Percentiles rank a stretch among this genome's conserved stretches.
Conservation (phyloP, 1,284 basidiomycete genomes). For the Ceratobasidium sp. region DNA sequence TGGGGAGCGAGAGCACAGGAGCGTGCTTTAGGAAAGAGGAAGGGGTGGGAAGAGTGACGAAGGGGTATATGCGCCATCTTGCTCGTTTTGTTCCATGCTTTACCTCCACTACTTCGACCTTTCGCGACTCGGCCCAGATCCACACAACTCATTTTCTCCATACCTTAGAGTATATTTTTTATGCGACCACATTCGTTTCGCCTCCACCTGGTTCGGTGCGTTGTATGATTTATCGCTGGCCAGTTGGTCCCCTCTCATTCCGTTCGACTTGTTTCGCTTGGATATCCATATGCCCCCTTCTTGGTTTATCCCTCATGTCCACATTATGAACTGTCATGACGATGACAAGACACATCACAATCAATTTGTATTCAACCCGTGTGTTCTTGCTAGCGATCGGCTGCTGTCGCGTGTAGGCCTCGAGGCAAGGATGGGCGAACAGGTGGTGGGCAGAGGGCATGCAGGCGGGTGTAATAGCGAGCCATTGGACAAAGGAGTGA, state of each 20-base stretch:
- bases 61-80: slow-evolving; percentile 16
- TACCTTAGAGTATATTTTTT: slow-evolving; percentile 33
- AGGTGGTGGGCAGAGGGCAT: slow-evolving; percentile 22
- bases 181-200: slow-evolving; percentile 14
- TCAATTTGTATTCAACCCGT: slow-evolving; percentile 36
- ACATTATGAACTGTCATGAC: slow-evolving; percentile 1
- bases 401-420: slow-evolving; percentile 9
- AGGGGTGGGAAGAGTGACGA: slow-evolving; percentile 10
- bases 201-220: slow-evolving; percentile 2
- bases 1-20: background rate
- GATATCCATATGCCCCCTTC: background rate
- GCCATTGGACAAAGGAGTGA: slow-evolving; percentile 6
- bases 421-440: slow-evolving; percentile 1
- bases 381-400: background rate
- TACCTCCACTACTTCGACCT: slow-evolving; percentile 1
- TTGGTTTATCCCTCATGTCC: slow-evolving; percentile 13
- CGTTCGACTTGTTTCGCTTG: background rate
- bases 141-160: slow-evolving; percentile 15
- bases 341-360: slow-evolving; percentile 16
- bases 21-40: too few species aligned
- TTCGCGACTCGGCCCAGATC: slow-evolving; percentile 18
- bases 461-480: background rate
- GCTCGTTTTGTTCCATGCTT: background rate
- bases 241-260: slow-evolving; percentile 11
- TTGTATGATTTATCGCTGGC: slow-evolving; percentile 1